phyloP scores from a whole-genome alignment of 495 filamentous ascomycete genomes.

The Acidiella bohemica region DNA sequence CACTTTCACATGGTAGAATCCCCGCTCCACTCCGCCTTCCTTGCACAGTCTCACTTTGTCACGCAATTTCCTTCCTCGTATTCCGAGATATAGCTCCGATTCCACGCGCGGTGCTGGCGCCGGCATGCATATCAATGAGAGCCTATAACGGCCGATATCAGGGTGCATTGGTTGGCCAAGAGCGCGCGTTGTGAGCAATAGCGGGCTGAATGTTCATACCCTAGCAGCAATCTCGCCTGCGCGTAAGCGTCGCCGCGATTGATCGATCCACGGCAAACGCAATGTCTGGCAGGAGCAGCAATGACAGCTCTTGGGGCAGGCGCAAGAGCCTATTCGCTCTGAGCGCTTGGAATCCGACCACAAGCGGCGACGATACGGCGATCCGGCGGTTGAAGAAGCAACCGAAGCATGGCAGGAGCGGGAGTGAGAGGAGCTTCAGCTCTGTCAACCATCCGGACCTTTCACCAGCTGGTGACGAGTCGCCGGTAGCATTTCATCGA shows the following conservation, averaged over 20 bases:
- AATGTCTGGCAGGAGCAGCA: constrained; percentile 21
- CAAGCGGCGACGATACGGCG: constrained; percentile 9
- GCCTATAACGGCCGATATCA: no score
- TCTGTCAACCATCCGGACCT: constrained; percentile 15
- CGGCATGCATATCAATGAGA: no score
- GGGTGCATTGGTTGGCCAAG: constrained; percentile 7
- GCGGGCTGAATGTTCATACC: constrained; percentile 6
- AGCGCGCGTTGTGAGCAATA: constrained; percentile 1
- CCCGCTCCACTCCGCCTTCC: no score
- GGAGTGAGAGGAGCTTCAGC: constrained; percentile 18
- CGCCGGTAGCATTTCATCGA: not conserved
- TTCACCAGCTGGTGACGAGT: not conserved
- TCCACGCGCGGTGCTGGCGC: no score
- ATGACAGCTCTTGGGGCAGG: constrained; percentile 21
- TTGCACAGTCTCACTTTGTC: no score
- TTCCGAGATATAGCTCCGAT: no score
- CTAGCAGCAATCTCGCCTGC: constrained; percentile 9
- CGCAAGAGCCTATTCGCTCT: constrained; percentile 23
- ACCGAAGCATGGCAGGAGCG: constrained; percentile 17
- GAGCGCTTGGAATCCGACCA: constrained; percentile 15
- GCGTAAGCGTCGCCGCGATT: not conserved
- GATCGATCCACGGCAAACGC: not conserved
- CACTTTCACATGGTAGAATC: no score
- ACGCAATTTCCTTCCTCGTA: no score
- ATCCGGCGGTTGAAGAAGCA: constrained; percentile 22